Conservation (phyloP, 73 alveolate species). For the Tetrahymena elliotti region DNA sequence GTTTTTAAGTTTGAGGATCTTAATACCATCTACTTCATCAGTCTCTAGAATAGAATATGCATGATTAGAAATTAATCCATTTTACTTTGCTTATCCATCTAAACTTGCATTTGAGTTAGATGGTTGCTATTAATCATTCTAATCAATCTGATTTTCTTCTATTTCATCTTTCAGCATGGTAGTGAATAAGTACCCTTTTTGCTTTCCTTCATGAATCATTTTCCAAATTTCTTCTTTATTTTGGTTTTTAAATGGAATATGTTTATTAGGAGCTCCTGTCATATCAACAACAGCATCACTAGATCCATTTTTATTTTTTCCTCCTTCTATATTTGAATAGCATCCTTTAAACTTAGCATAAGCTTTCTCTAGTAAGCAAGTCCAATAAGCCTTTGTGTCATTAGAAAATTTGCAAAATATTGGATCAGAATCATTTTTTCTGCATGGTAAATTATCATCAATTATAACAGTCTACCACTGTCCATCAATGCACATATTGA, state of each 20-base stretch:
- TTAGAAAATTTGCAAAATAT: neutral
- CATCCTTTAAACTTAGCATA: neutral
- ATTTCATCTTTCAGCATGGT: neutral
- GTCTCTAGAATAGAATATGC: neutral
- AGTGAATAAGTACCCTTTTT: neutral
- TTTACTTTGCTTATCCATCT: neutral
- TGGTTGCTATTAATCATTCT: neutral
- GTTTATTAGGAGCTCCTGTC: neutral
- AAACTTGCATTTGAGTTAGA: neutral
- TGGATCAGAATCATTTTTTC: neutral
- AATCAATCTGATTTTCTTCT: neutral
- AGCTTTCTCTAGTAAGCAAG: neutral
- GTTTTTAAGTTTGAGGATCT: neutral
- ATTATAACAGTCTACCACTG: neutral
- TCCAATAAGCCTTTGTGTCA: neutral
- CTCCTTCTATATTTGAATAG: neutral
- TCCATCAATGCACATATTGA: neutral
- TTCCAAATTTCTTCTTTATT: neutral
- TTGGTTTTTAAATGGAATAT: neutral
- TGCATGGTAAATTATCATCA: neutral
- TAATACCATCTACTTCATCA: neutral
- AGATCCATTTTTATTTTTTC: neutral
- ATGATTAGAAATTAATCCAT: neutral
- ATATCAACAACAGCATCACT: neutral
- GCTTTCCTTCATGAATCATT: neutral